A percentile compares a stretch with the other conserved stretches of the same genome.
Evolutionary conservation across 768 basidiomycete genomes (phyloP).

Genomic region (Peribolospora kevripleyi): DNA sequence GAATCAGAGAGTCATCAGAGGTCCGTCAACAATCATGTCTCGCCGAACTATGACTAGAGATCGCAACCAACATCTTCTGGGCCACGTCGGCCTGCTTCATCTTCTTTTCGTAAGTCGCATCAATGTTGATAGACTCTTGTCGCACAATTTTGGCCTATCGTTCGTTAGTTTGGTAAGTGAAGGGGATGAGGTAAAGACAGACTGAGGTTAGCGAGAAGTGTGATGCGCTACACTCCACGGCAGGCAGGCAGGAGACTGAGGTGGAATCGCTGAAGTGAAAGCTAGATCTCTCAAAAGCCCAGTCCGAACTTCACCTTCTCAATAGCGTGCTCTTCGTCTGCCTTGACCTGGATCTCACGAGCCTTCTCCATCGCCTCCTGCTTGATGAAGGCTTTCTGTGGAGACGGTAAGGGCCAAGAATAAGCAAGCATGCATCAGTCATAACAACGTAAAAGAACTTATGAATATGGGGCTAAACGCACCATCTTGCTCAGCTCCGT

Average conservation of each 20-base stretch:
- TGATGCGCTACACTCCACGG: neutral
- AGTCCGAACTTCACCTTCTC: conserved; percentile 41
- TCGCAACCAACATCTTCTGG: conserved; percentile 64
- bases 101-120: conserved; percentile 86
- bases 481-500: conserved; percentile 99
- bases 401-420: neutral
- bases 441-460: neutral
- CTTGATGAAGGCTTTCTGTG: conserved; percentile 87
- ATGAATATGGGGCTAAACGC: conserved; percentile 11
- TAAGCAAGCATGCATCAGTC: neutral
- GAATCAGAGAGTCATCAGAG: neutral
- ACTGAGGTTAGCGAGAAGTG: neutral
- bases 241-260: neutral
- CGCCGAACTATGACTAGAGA: neutral
- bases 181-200: neutral
- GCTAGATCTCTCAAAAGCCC: neutral
- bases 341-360: conserved; percentile 85
- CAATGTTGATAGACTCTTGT: conserved; percentile 83
- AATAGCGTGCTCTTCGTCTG: conserved; percentile 95
- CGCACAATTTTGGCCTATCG: conserved; percentile 81
- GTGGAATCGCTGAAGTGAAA: neutral
- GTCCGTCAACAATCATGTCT: neutral
- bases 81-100: conserved; percentile 75
- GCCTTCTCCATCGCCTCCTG: conserved; percentile 97
- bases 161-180: neutral